Evolutionary conservation across 805 yeast genomes (phyloP).

Genomic region (Candida tibetensis): DNA sequence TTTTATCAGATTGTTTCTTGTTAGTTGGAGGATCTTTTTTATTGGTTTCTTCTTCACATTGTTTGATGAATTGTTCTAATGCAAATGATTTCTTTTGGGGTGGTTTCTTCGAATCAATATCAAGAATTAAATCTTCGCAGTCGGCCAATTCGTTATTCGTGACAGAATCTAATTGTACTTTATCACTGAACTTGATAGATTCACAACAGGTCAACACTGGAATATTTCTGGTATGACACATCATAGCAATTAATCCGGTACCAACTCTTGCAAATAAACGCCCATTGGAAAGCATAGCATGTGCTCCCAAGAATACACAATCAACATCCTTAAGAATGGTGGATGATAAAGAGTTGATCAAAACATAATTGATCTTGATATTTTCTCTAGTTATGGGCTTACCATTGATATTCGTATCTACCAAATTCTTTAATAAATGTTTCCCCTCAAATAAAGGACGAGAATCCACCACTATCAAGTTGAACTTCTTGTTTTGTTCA

Average conservation of each 20-base stretch:
- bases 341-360: constrained; percentile 70
- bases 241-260: constrained; percentile 89
- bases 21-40: constrained; percentile 15
- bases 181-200: constrained; percentile 87
- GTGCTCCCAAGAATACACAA: constrained; percentile 92
- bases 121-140: constrained; percentile 61
- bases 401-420: constrained; percentile 34
- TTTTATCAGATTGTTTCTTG: constrained; percentile 18
- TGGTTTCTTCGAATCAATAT: constrained; percentile 48
- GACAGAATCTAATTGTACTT: constrained; percentile 95
- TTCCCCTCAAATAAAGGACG: constrained; percentile 94
- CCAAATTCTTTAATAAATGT: constrained; percentile 62
- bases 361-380: constrained; percentile 71
- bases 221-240: constrained; percentile 80
- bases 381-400: constrained; percentile 46
- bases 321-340: constrained; percentile 84
- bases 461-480: constrained; percentile 85
- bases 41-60: constrained; percentile 34
- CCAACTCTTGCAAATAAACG: constrained; percentile 91
- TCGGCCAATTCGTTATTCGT: constrained; percentile 90
- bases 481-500: constrained; percentile 61
- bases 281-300: constrained; percentile 95
- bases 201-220: constrained; percentile 97
- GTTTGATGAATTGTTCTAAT: constrained; percentile 57
- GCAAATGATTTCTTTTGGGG: constrained; percentile 60